Base-by-base conservation (phyloP, 305 asterid species). In the Fraxinus dipetala region DNA sequence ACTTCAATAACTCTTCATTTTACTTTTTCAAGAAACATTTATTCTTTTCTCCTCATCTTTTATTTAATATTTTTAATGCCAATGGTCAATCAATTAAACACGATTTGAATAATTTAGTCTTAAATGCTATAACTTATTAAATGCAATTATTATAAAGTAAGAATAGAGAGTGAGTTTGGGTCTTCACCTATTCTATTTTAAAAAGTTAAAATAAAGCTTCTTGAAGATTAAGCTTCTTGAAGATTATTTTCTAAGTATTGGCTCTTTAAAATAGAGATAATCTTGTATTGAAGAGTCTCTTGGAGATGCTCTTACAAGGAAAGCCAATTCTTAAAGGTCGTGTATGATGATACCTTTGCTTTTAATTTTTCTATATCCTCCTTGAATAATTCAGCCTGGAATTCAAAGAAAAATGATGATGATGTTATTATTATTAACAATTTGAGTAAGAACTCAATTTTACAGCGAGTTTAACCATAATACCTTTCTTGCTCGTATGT, bases 401-500 rank as follows among this genome's bases (percentile, higher is more conserved):
- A 80, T 78, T 45, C 35, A 38, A 74, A 82, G n/a, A 79, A 81
- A 26, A 80, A 69, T 74, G 1, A 40, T 7, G 43, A 6, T 18
- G n/a, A 16, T 13, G n/a, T 22, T 16, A 34, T 30, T 10, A 10
- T 54, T 38, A 24, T 24, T 26, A 5, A 45, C 14, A 22, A 40
- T 22, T 24, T 18, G 36, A 48, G 26, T 51, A 10, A 36, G 8
- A n/a, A 51, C 14, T 28, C 2, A 16, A 51, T 56, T 32, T 28
- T 26, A 76, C 26, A n/a, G 6, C 5, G 70, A 4, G 30, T 28
- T 20, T 40, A 3, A 63, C 34, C 31, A 22, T 63, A 2, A 24
- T 87, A 91, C 98, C 97, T 91, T 94, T 85, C 87, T 88, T 22
- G 85, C 82, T 83, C 93, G 82, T 85, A 94, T 87, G 59, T 76